phyloP scores from a whole-genome alignment of 768 basidiomycete species.

The Tricholoma sp. region DNA sequence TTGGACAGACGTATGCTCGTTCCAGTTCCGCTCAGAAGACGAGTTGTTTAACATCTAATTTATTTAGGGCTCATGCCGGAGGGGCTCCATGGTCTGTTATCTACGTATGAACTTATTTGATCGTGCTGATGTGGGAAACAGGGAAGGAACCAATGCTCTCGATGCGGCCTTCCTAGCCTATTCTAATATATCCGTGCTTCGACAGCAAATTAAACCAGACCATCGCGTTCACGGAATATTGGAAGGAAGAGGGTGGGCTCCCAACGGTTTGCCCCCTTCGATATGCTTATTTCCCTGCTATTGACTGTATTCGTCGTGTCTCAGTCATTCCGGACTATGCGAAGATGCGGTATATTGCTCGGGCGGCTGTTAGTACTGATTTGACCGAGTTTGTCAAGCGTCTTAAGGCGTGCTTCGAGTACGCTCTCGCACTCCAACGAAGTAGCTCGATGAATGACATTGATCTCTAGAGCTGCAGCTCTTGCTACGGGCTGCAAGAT shows the following conservation, averaged over 20 bases:
- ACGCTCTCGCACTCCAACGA: constrained; percentile 17
- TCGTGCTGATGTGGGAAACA: constrained; percentile 13
- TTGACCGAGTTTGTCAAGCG: constrained; percentile 50
- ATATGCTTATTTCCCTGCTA: neutral
- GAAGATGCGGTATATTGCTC: constrained; percentile 65
- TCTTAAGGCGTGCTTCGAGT: constrained; percentile 71
- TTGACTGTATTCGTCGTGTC: neutral
- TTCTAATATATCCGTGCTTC: constrained; percentile 68
- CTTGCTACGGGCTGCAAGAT: constrained; percentile 56
- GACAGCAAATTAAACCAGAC: constrained; percentile 84
- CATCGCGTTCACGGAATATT: constrained; percentile 78
- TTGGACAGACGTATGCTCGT: constrained; percentile 62
- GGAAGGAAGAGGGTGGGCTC: constrained; percentile 58
- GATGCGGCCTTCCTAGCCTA: constrained; percentile 89
- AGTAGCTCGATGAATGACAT: constrained; percentile 5
- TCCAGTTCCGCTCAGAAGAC: neutral
- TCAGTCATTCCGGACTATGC: constrained; percentile 83
- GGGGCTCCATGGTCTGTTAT: constrained; percentile 60
- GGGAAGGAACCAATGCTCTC: constrained; percentile 82
- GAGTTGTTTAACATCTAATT: constrained; percentile 6
- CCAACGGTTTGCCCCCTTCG: constrained; percentile 53
- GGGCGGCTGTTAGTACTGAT: constrained; percentile 61
- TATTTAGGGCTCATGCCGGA: constrained; percentile 69
- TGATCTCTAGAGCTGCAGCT: constrained; percentile 52
- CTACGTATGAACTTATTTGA: neutral